Evolutionary conservation across 169 alveolate genomes (phyloP).

Genomic region (Plasmodium relictum): DNA sequence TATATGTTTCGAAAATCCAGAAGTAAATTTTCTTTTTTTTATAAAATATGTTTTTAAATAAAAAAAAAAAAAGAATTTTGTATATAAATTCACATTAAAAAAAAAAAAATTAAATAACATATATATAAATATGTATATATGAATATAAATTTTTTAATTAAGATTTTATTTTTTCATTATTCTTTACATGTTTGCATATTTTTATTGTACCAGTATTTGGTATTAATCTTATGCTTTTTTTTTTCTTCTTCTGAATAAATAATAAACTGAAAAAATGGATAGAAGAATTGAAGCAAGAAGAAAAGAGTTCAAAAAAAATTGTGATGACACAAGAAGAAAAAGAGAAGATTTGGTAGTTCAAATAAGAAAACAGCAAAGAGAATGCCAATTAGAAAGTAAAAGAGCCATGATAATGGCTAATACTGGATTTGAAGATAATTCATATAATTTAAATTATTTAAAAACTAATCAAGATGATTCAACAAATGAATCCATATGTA

Average conservation of each 20-base stretch:
- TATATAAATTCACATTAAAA: too few relatives aligned
- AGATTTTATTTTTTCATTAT: too few relatives aligned
- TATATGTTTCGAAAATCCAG: too few relatives aligned
- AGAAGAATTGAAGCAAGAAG: conserved; percentile 77
- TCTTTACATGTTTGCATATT: too few relatives aligned
- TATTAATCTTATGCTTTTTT: conserved; percentile 1
- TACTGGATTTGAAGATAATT: conserved; percentile 62
- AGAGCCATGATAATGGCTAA: conserved; percentile 82
- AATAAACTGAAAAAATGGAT: conserved; percentile 42
- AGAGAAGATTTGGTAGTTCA: conserved; percentile 94
- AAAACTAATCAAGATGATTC: conserved; percentile 78
- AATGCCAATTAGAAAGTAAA: conserved; percentile 89
- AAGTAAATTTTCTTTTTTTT: too few relatives aligned
- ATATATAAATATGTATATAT: too few relatives aligned
- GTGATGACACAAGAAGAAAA: conserved; percentile 93
- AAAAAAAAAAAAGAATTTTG: too few relatives aligned
- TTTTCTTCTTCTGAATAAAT: background rate
- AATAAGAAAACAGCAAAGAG: conserved; percentile 92
- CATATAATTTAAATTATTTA: conserved; percentile 54
- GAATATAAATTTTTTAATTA: too few relatives aligned
- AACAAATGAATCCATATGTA: conserved; percentile 58
- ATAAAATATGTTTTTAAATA: too few relatives aligned
- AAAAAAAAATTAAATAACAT: too few relatives aligned
- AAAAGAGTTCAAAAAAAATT: conserved; percentile 89
- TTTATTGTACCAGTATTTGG: too few relatives aligned